Percentiles rank a stretch among this genome's conserved stretches.
Conservation (phyloP, 1,284 basidiomycete species). For the Spongispora temasekensis region DNA sequence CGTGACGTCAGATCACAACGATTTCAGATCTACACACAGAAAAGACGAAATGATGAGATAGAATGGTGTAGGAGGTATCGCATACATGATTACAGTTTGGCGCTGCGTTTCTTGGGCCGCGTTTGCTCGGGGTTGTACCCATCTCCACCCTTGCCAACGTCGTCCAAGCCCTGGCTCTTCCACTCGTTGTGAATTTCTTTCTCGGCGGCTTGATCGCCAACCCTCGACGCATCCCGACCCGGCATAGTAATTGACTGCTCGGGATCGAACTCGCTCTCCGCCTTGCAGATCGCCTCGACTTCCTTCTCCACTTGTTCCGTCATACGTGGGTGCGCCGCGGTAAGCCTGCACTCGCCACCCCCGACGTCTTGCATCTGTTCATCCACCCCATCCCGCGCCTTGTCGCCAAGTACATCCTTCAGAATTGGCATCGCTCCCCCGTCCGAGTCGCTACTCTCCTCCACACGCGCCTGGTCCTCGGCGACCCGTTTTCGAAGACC, state of each 20-base stretch:
- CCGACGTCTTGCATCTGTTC: slow-evolving; percentile 17
- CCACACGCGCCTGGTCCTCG: too few species aligned
- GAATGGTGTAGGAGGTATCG: slow-evolving; percentile 6
- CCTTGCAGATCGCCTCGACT: slow-evolving; percentile 9
- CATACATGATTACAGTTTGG: slow-evolving; percentile 27
- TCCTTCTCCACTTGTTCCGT: slow-evolving; percentile 12
- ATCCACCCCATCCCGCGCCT: slow-evolving; percentile 18
- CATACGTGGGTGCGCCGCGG: slow-evolving; percentile 20
- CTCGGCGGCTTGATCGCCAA: slow-evolving; percentile 3
- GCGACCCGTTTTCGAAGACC: slow-evolving; percentile 8
- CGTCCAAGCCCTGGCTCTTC: slow-evolving; percentile 5
- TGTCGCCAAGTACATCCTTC: too few species aligned
- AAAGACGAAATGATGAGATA: too few species aligned
- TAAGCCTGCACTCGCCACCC: slow-evolving; percentile 20
- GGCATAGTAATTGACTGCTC: slow-evolving; percentile 8
- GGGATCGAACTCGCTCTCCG: slow-evolving; percentile 7
- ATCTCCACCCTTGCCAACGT: slow-evolving; percentile 9
- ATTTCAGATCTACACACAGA: too few species aligned
- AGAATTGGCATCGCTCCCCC: too few species aligned
- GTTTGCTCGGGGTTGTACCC: slow-evolving; percentile 8
- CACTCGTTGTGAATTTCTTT: slow-evolving; percentile 2
- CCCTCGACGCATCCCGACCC: slow-evolving; percentile 1
- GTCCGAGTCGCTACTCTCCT: too few species aligned
- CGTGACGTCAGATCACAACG: background rate
- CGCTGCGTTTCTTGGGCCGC: slow-evolving; percentile 13